Conservation (phyloP, 768 basidiomycete genomes). For the Pilatotrama ljubarskyi region DNA sequence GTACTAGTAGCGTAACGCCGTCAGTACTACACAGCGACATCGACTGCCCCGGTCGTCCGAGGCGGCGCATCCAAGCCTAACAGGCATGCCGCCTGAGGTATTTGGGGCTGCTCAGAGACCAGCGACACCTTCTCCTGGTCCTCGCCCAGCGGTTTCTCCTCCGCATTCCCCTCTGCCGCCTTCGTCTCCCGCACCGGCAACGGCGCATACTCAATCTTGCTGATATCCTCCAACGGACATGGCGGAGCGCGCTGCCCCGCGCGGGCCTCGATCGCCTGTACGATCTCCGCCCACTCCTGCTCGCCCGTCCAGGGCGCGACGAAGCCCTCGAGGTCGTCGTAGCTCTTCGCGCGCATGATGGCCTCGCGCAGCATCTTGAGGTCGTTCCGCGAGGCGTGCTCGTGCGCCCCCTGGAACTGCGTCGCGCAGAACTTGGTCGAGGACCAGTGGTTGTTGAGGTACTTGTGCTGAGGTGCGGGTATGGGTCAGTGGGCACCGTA, state of each 20-base stretch:
- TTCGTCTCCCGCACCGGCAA: not conserved
- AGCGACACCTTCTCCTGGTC: too few relatives aligned
- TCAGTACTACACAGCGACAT: constrained; percentile 1
- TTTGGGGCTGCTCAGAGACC: too few relatives aligned
- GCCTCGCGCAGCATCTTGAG: constrained; percentile 54
- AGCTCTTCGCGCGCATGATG: constrained; percentile 63
- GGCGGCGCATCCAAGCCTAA: constrained; percentile 9
- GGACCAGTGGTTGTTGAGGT: constrained; percentile 77
- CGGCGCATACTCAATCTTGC: not conserved
- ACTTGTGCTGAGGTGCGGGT: constrained; percentile 75
- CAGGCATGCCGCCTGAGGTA: not conserved
- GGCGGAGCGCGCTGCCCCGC: constrained; percentile 23
- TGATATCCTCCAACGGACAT: not conserved
- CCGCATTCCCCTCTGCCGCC: not conserved
- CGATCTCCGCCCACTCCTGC: constrained; percentile 58
- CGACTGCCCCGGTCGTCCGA: not conserved
- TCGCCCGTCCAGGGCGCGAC: constrained; percentile 61
- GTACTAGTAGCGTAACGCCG: too few relatives aligned
- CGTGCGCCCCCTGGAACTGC: constrained; percentile 74
- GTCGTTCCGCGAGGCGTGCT: constrained; percentile 57
- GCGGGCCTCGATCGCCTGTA: constrained; percentile 49
- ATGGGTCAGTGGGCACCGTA: too few relatives aligned
- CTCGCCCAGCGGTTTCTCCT: too few relatives aligned
- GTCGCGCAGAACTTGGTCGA: constrained; percentile 86
- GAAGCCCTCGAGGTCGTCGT: constrained; percentile 50